Percentiles rank a stretch among this genome's conserved stretches.
These are phyloP conservation scores for Caloboletus inedulis DNA, from an alignment of 1,284 basidiomycete genomes.

Conservation along the genomic window DNA sequence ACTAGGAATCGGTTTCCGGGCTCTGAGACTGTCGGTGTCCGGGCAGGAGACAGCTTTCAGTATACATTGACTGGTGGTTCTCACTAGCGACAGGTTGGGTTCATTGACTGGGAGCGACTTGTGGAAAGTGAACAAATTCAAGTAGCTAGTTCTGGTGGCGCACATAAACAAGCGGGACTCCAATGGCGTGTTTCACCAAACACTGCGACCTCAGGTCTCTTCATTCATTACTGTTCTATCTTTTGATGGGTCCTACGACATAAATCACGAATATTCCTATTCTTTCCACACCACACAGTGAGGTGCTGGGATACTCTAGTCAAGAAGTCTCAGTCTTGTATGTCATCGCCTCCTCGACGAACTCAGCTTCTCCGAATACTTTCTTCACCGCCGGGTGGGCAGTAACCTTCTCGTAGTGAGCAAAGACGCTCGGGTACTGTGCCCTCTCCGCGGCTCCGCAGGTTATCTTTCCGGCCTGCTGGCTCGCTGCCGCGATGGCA, in stretches of 20 bases:
- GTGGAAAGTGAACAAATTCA: not conserved
- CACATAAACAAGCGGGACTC: conserved; percentile 14
- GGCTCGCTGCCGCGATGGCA: conserved; percentile 43
- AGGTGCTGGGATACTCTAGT: not conserved
- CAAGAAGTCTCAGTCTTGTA: conserved; percentile 12
- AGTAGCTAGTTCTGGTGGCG: not conserved
- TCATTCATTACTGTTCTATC: not conserved
- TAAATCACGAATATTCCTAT: not conserved
- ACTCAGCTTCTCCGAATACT: conserved; percentile 37
- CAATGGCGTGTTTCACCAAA: too few relatives aligned
- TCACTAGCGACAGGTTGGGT: not conserved
- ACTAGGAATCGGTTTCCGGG: not conserved
- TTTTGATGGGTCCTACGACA: not conserved
- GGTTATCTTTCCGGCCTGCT: conserved; percentile 32
- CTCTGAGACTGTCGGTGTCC: not conserved
- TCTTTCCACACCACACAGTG: not conserved
- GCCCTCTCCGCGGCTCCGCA: conserved; percentile 43
- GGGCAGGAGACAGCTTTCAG: not conserved
- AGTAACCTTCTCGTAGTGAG: conserved; percentile 49
- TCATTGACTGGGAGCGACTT: not conserved
- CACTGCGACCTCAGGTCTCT: not conserved
- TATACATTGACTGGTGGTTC: not conserved
- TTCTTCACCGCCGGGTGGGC: conserved; percentile 46
- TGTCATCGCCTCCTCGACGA: conserved; percentile 18
- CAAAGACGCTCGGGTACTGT: conserved; percentile 50